Evolutionary conservation across 768 basidiomycete genomes (phyloP).

Genomic region (Leucogyrophana mollusca): DNA sequence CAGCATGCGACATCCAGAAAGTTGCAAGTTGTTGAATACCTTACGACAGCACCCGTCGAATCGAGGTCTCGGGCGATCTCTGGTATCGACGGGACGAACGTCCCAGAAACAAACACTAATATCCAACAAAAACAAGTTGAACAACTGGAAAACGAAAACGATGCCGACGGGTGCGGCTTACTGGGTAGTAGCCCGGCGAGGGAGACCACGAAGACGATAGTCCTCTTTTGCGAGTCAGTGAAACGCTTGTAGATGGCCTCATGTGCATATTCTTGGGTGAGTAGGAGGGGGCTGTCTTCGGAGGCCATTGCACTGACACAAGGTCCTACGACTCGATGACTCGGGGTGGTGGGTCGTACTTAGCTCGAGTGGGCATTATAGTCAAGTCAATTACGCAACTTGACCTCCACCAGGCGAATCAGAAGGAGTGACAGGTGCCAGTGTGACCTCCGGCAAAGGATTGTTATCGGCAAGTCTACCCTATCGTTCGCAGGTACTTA

Average conservation of each 20-base stretch:
- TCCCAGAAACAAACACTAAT: constrained; percentile 65
- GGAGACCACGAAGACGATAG: constrained; percentile 57
- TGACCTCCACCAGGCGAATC: too few species aligned
- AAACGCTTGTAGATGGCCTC: constrained; percentile 60
- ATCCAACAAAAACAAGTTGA: not conserved
- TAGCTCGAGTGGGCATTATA: too few species aligned
- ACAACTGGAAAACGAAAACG: not conserved
- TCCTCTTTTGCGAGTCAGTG: constrained; percentile 44
- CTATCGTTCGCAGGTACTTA: too few species aligned
- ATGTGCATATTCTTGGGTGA: not conserved
- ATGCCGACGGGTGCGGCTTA: constrained; percentile 31
- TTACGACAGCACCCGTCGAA: constrained; percentile 55
- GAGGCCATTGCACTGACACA: constrained; percentile 13
- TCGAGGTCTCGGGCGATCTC: constrained; percentile 66
- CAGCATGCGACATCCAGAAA: not conserved
- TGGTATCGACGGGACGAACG: constrained; percentile 75
- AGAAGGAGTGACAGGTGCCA: too few species aligned
- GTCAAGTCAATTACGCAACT: too few species aligned
- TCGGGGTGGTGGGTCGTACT: too few species aligned
- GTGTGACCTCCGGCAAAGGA: too few species aligned
- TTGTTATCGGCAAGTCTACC: too few species aligned
- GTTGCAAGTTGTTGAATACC: constrained; percentile 32
- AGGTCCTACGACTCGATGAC: too few species aligned
- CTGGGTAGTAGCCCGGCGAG: constrained; percentile 63
- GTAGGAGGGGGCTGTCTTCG: constrained; percentile 28